Conservation (phyloP, 768 basidiomycete species). For the Phanerodontia chrysosporium region DNA sequence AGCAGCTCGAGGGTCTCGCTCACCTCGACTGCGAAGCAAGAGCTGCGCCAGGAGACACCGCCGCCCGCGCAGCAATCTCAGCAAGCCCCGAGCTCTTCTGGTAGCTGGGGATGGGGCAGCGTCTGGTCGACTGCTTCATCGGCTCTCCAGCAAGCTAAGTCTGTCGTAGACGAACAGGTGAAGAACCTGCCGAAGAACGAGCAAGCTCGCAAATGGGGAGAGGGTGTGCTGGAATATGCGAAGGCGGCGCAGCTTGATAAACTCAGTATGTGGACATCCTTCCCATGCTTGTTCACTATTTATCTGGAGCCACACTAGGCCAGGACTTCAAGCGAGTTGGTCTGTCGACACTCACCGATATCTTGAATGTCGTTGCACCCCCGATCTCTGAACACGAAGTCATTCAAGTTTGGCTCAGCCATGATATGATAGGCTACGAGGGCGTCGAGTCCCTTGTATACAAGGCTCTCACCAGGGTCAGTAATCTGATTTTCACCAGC, state of each 20-base stretch:
- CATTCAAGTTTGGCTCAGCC: conserved; percentile 91
- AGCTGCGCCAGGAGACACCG: conserved; percentile 14
- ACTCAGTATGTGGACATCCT: conserved; percentile 50
- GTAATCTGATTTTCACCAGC: conserved; percentile 17
- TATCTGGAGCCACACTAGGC: conserved; percentile 40
- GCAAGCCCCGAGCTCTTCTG: conserved; percentile 15
- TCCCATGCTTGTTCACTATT: background rate
- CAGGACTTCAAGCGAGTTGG: conserved; percentile 88
- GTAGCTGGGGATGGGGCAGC: conserved; percentile 77
- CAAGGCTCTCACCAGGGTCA: conserved; percentile 73
- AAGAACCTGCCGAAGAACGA: conserved; percentile 83
- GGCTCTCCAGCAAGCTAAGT: conserved; percentile 82
- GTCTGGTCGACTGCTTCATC: conserved; percentile 88
- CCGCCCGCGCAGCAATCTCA: background rate
- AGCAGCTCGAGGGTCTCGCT: conserved; percentile 19
- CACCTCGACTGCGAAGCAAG: conserved; percentile 14
- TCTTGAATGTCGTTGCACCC: conserved; percentile 94
- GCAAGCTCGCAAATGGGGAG: conserved; percentile 85
- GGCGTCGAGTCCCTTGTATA: conserved; percentile 95
- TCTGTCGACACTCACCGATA: conserved; percentile 83
- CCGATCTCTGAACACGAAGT: conserved; percentile 99
- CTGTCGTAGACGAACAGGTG: conserved; percentile 90
- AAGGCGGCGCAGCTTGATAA: conserved; percentile 87
- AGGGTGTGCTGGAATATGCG: conserved; percentile 82
- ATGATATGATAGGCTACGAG: conserved; percentile 96